phyloP scores from a whole-genome alignment of 345 rosid genomes.

The Rhodomyrtus tomentosa region DNA sequence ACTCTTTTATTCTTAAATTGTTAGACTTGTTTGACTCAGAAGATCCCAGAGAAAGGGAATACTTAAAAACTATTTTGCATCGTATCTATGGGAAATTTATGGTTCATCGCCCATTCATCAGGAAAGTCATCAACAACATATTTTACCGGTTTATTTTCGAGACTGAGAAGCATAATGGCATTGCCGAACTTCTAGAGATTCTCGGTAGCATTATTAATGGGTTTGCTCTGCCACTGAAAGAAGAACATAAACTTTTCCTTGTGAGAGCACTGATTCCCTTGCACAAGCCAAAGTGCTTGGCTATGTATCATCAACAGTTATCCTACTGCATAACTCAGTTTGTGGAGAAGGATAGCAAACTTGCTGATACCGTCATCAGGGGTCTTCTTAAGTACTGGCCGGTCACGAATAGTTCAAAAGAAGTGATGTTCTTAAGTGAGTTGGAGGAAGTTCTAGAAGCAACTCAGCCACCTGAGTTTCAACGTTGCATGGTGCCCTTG shows the following conservation, averaged over 20 bases:
- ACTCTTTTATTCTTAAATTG: conserved; percentile 12
- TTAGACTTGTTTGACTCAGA: conserved; percentile 12
- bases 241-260: conserved; percentile 11
- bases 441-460: conserved; percentile 13
- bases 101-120: conserved; percentile 13
- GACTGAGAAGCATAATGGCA: conserved; percentile 14
- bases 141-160: conserved; percentile 10
- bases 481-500: conserved; percentile 14
- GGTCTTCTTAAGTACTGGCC: conserved; percentile 15
- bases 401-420: conserved; percentile 7
- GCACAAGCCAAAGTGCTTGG: conserved; percentile 13
- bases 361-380: conserved; percentile 9
- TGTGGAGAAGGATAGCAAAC: conserved; percentile 13
- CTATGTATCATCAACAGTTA: conserved; percentile 12
- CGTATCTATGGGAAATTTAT: conserved; percentile 13
- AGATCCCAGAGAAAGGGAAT: conserved; percentile 13
- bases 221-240: conserved; percentile 12
- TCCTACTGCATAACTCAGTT: conserved; percentile 12
- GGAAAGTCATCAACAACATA: conserved; percentile 11
- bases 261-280: conserved; percentile 9
- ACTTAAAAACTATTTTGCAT: conserved; percentile 13
- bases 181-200: conserved; percentile 8
- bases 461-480: conserved; percentile 13
- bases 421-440: conserved; percentile 13
- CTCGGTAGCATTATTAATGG: conserved; percentile 11